phyloP scores from a whole-genome alignment of 169 alveolate species.

The Plasmodium coatneyi region DNA sequence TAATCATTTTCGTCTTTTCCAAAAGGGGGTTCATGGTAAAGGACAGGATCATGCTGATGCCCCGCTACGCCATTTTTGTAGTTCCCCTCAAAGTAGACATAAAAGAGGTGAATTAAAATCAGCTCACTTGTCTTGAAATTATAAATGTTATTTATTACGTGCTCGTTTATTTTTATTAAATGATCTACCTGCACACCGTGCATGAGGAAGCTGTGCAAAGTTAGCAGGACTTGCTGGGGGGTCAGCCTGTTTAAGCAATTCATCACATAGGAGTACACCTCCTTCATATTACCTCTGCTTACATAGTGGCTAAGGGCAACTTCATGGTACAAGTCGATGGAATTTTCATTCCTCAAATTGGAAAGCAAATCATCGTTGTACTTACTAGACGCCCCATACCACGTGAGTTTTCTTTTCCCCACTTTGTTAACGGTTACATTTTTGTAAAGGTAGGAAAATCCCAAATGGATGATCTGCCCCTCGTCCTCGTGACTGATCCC shows the following conservation, averaged over 20 bases:
- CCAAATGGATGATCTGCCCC: not conserved
- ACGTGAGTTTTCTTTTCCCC: not conserved
- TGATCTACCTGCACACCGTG: slow-evolving; percentile 13
- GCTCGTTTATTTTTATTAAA: slow-evolving; percentile 57
- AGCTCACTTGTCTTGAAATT: slow-evolving; percentile 68
- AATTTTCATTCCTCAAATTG: not conserved
- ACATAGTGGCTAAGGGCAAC: not conserved
- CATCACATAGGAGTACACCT: slow-evolving; percentile 27
- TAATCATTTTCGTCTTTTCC: not conserved
- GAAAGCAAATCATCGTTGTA: not conserved
- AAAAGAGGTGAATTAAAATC: slow-evolving; percentile 55
- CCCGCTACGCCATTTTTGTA: not conserved
- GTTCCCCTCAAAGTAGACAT: slow-evolving; percentile 23
- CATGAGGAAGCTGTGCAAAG: slow-evolving; percentile 28
- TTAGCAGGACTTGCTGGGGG: slow-evolving; percentile 18
- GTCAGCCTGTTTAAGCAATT: slow-evolving; percentile 13
- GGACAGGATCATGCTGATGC: not conserved
- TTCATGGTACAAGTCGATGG: not conserved
- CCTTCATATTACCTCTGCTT: not conserved
- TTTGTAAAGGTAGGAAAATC: slow-evolving; percentile 41
- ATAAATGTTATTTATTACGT: slow-evolving; percentile 43
- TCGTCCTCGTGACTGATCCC: not conserved
- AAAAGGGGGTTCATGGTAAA: not conserved
- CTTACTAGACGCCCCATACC: not conserved
- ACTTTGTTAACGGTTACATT: slow-evolving; percentile 18